Percentiles rank a stretch among this genome's conserved stretches.
phyloP scores from a whole-genome alignment of 2,329 filamentous ascomycete genomes.

The Penicillium polonicum region DNA sequence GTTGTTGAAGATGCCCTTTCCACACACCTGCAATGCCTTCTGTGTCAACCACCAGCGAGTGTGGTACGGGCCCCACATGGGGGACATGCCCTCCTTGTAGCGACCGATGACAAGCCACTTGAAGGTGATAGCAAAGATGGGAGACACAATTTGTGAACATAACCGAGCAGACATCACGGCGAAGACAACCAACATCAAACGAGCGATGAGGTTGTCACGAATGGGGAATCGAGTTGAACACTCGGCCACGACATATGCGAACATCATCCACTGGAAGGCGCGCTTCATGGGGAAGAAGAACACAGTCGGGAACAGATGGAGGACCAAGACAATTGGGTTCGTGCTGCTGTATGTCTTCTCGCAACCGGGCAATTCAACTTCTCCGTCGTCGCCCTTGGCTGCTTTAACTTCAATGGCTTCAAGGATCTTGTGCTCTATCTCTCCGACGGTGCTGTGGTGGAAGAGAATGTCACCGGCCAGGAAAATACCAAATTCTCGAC shows the following conservation, averaged over 20 bases:
- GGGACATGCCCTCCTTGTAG: slow-evolving; percentile 54
- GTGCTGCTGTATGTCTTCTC: slow-evolving; percentile 46
- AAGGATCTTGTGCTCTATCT: slow-evolving; percentile 29
- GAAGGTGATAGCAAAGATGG: slow-evolving; percentile 50
- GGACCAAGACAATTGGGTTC: slow-evolving; percentile 48
- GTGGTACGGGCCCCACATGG: slow-evolving; percentile 61
- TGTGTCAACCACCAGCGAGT: slow-evolving; percentile 60
- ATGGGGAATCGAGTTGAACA: slow-evolving; percentile 37
- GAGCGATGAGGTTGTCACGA: slow-evolving; percentile 43
- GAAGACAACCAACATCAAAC: slow-evolving; percentile 51
- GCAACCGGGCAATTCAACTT: slow-evolving; percentile 35
- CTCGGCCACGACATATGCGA: slow-evolving; percentile 49
- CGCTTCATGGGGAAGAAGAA: slow-evolving; percentile 54
- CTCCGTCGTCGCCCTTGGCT: slow-evolving; percentile 19
- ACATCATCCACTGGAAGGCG: slow-evolving; percentile 54
- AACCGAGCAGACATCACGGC: slow-evolving; percentile 47
- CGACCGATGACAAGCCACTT: slow-evolving; percentile 59
- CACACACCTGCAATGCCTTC: slow-evolving; percentile 53
- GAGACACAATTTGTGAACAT: slow-evolving; percentile 42
- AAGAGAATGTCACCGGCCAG: slow-evolving; percentile 55
- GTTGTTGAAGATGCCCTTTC: slow-evolving; percentile 35
- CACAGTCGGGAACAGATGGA: slow-evolving; percentile 53
- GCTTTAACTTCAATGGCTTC: slow-evolving; percentile 15
- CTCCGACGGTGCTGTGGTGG: slow-evolving; percentile 47
- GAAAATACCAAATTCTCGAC: slow-evolving; percentile 51